Percentiles rank a stretch among this genome's conserved stretches.
These are phyloP conservation scores for Solanum verrucosum DNA, from an alignment of 257 asterid species.

Conservation along the genomic window DNA sequence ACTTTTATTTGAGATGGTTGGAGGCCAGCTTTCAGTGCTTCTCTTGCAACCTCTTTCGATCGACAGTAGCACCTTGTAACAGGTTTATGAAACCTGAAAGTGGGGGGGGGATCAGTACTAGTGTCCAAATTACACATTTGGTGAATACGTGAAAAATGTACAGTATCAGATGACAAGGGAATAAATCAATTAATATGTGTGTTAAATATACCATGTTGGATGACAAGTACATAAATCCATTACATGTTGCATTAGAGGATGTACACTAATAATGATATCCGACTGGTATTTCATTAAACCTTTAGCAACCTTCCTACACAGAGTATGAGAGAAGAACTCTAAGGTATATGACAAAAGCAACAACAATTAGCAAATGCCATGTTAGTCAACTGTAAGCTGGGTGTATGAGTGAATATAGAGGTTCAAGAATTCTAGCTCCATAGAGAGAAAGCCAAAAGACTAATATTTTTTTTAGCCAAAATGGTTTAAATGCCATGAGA, in stretches of 20 bases:
- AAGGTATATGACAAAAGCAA: not conserved
- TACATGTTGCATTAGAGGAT: conserved; percentile 90
- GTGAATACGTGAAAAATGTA: too few species aligned
- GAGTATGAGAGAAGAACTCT: conserved; percentile 4
- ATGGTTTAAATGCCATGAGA: too few species aligned
- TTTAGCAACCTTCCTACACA: conserved; percentile 71
- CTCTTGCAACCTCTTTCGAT: conserved; percentile 83
- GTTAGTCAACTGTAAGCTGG: not conserved
- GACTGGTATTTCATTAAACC: conserved; percentile 89
- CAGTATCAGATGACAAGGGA: not conserved
- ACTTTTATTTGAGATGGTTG: conserved; percentile 72
- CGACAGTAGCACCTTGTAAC: conserved; percentile 92
- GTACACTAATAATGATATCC: conserved; percentile 86
- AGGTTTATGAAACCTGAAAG: conserved; percentile 28
- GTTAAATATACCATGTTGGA: conserved; percentile 69
- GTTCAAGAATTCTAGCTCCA: too few species aligned
- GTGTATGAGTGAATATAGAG: too few species aligned
- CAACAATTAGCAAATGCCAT: not conserved
- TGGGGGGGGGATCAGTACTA: too few species aligned
- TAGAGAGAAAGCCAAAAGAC: too few species aligned
- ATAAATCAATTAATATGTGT: not conserved
- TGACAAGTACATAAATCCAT: conserved; percentile 88
- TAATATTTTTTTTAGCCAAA: too few species aligned
- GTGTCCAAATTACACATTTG: too few species aligned
- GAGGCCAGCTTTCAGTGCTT: conserved; percentile 85